phyloP scores from a whole-genome alignment of 768 basidiomycete genomes.

The Pholiota microspora region DNA sequence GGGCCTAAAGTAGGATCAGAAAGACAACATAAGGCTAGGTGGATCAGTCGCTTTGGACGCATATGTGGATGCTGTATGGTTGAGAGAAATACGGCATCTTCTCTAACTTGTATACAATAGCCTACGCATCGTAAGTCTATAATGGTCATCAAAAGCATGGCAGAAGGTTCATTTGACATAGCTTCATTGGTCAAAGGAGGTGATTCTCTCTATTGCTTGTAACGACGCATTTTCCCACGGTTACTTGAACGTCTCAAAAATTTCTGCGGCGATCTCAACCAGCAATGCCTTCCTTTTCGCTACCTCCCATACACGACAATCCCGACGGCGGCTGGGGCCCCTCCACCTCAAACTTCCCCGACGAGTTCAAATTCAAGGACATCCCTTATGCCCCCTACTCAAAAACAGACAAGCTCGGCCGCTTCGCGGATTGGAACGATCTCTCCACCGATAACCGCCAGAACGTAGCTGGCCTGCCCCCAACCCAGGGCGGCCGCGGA shows the following conservation, averaged over 20 bases:
- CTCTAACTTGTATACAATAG: too few species aligned
- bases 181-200: too few species aligned
- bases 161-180: too few species aligned
- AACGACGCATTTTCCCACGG: slow-evolving; percentile 36
- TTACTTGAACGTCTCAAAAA: slow-evolving; percentile 20
- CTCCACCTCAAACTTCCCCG: slow-evolving; percentile 74
- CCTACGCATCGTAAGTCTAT: too few species aligned
- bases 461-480: slow-evolving; percentile 45
- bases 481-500: slow-evolving; percentile 47
- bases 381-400: slow-evolving; percentile 99
- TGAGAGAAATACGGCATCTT: too few species aligned
- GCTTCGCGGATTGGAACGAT: slow-evolving; percentile 98
- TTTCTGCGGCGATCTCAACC: slow-evolving; percentile 20
- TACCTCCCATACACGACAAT: slow-evolving; percentile 89
- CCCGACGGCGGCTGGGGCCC: slow-evolving; percentile 95
- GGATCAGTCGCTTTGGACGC: too few species aligned
- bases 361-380: slow-evolving; percentile 96
- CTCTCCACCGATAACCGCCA: slow-evolving; percentile 63
- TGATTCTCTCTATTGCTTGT: too few species aligned
- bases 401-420: slow-evolving; percentile 97
- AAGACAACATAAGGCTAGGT: too few species aligned
- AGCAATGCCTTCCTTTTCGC: slow-evolving; percentile 74
- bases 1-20: too few species aligned
- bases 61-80: too few species aligned
- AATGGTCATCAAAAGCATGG: too few species aligned